Base-by-base conservation (phyloP, 1,284 basidiomycete genomes). In the Cryptococcus wingfieldii region DNA sequence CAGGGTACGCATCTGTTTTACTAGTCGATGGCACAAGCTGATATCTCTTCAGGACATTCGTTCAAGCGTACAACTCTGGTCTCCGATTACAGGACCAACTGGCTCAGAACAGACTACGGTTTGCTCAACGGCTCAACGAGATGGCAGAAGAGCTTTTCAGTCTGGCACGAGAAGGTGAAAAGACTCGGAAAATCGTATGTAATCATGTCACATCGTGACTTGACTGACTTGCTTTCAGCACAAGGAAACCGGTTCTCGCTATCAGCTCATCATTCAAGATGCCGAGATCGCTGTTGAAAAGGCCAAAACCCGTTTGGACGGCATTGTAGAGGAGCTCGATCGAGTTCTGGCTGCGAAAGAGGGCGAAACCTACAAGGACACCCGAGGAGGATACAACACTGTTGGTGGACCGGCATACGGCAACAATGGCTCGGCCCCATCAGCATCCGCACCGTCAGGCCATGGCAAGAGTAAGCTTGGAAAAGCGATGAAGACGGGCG, bases 121-220 rank as follows among this genome's bases (percentile, higher is more conserved):
- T 98, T 68, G 83, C 92, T 0, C 83, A 86, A 60, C 85, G 92
- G 43, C 80, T 98, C 51, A 87, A 87, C 67, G 94, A 97, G 76
- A 98, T 97, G 89, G 88, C 88, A 69, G 93, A 98, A 44, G 95
- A 98, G 73, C 81, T 98, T n/a, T 79, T 82, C 18, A 86, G 83
- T 23, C 79, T 98, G 3, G 84, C 86, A 1, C 90, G 91, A 67
- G 94, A 98, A 74, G 90, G 96, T 1, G 95, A 98, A 64, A 93
- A 91, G 79, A 88, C 87, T 70, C 82, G 95, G 53, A 97, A 98
- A 77, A 82, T 86, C 75, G 89, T 88, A 60, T 59, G 82, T 13
- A 27, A 2, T 13, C 45, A 28, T 14, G 18, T 46, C 13, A n/a
- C 48, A 18, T 18, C 12, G 31, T 47, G 13, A 9, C 18, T 13